Conservation (phyloP, 257 asterid species). For the Craterostigma plantagineum region DNA sequence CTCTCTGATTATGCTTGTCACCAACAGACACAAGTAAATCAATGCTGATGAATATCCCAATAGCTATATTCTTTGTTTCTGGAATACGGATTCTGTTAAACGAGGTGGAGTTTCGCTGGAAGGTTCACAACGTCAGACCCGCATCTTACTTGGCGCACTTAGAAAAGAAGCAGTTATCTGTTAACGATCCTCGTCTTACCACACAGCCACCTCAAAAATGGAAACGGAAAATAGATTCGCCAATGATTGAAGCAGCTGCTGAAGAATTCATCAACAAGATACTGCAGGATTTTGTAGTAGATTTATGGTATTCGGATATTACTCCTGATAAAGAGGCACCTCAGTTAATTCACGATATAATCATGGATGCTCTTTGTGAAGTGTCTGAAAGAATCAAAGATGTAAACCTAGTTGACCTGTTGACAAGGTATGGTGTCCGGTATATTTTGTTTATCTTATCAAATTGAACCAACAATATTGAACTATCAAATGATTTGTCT, state of each 20-base stretch:
- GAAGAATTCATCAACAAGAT: constrained; percentile 62
- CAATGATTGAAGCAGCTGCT: constrained; percentile 68
- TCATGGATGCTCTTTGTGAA: constrained; percentile 93
- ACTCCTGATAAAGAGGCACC: constrained; percentile 94
- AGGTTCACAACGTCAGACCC: constrained; percentile 32
- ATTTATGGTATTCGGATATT: constrained; percentile 83
- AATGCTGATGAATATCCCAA: constrained; percentile 84
- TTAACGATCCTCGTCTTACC: constrained; percentile 76
- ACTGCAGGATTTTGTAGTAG: constrained; percentile 73
- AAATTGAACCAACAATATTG: no score
- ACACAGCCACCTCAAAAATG: constrained; percentile 46
- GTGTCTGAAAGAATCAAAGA: constrained; percentile 66
- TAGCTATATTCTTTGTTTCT: constrained; percentile 61
- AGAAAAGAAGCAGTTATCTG: constrained; percentile 80
- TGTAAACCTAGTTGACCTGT: constrained; percentile 76
- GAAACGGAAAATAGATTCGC: constrained; percentile 87
- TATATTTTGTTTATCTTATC: not conserved
- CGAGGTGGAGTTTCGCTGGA: constrained; percentile 76
- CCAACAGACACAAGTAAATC: constrained; percentile 90
- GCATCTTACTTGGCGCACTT: constrained; percentile 59
- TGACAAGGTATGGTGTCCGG: constrained; percentile 47
- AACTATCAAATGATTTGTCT: no score
- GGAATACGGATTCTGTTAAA: constrained; percentile 57
- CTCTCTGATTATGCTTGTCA: constrained; percentile 9
- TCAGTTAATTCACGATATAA: constrained; percentile 39